These are phyloP conservation scores for Hemisphaericaspora xylofermentans DNA, from an alignment of 1,139 yeast genomes.

Conservation along the genomic window DNA sequence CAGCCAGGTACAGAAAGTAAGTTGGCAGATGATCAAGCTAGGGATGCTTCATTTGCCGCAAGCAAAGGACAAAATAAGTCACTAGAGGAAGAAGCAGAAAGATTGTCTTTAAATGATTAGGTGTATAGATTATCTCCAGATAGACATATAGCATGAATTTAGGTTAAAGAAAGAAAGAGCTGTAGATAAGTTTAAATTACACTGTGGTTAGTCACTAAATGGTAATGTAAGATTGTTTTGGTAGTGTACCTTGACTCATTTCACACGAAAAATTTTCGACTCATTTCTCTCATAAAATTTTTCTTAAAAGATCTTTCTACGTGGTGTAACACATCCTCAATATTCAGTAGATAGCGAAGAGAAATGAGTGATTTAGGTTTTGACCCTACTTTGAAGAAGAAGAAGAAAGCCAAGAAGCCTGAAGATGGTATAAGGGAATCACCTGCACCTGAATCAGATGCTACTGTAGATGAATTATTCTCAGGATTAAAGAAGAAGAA, in stretches of 20 bases:
- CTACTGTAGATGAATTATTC: slow-evolving; percentile 50
- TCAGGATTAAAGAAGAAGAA: slow-evolving; percentile 56
- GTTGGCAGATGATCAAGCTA: slow-evolving; percentile 44
- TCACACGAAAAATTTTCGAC: slow-evolving; percentile 2
- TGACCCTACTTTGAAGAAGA: slow-evolving; percentile 79
- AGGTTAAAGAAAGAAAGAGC: too few species aligned
- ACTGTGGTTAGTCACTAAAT: too few species aligned
- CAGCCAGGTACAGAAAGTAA: slow-evolving; percentile 50
- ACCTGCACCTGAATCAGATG: slow-evolving; percentile 32
- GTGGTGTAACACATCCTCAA: too few species aligned
- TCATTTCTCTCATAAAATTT: background rate
- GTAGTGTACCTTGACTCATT: slow-evolving; percentile 5
- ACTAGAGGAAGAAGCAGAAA: slow-evolving; percentile 8
- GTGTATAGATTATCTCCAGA: background rate
- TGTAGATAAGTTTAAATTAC: too few species aligned
- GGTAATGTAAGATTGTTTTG: too few species aligned
- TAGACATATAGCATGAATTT: background rate
- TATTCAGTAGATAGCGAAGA: background rate
- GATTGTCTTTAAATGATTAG: slow-evolving; percentile 4
- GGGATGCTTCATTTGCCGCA: slow-evolving; percentile 23
- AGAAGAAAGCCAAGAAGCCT: slow-evolving; percentile 67
- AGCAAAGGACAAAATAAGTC: background rate
- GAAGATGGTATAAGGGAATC: slow-evolving; percentile 33
- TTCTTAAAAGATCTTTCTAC: background rate
- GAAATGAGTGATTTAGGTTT: slow-evolving; percentile 65